Conservation (phyloP, 2,329 filamentous ascomycete species). For the Penicillium expansum region DNA sequence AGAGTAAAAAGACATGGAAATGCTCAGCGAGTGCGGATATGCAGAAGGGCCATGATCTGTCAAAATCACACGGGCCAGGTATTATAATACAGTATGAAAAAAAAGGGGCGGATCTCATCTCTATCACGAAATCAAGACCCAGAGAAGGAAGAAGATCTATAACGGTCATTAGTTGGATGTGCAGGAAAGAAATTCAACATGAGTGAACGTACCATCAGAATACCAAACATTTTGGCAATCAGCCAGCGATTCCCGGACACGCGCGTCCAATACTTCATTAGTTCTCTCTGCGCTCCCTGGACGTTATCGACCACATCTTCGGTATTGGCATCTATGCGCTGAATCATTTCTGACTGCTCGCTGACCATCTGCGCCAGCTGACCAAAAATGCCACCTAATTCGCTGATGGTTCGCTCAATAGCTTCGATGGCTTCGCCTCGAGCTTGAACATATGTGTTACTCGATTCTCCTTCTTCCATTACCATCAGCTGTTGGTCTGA, state of each 20-base stretch:
- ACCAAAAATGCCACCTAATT: constrained; percentile 88
- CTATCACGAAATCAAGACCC: constrained; percentile 60
- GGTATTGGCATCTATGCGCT: constrained; percentile 94
- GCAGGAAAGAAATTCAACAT: neutral
- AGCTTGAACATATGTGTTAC: constrained; percentile 88
- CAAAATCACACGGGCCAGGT: constrained; percentile 19
- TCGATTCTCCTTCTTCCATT: constrained; percentile 87
- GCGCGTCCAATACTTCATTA: constrained; percentile 94
- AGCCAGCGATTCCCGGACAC: constrained; percentile 96
- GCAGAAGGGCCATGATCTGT: constrained; percentile 23
- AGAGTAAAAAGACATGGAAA: constrained; percentile 16
- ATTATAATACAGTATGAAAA: constrained; percentile 36
- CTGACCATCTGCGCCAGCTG: constrained; percentile 95
- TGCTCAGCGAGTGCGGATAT: constrained; percentile 18
- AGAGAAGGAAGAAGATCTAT: constrained; percentile 75
- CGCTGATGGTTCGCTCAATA: constrained; percentile 91
- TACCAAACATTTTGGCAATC: constrained; percentile 75
- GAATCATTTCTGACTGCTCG: constrained; percentile 96
- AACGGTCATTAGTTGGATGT: constrained; percentile 3
- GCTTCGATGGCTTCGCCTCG: constrained; percentile 94
- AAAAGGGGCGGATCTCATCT: constrained; percentile 13
- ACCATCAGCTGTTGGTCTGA: constrained; percentile 84
- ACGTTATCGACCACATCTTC: constrained; percentile 98
- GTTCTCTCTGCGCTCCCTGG: constrained; percentile 88
- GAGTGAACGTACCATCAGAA: constrained; percentile 65